Percentiles rank a stretch among this genome's conserved stretches.
Conservation (phyloP, 768 basidiomycete genomes). For the Kwoniella sp. region DNA sequence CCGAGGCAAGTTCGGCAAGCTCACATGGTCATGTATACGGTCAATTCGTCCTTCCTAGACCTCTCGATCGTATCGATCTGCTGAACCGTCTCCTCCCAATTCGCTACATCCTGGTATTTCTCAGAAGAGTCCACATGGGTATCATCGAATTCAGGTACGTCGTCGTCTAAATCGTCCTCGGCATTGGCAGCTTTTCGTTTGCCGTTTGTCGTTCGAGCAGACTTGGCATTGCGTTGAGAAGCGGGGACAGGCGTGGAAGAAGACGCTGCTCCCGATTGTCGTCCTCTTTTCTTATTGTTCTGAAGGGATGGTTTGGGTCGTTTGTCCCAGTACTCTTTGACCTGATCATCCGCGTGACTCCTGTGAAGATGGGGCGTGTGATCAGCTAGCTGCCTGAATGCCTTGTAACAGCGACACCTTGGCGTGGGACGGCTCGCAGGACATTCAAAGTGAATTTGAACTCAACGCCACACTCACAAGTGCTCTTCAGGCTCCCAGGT, state of each 20-base stretch:
- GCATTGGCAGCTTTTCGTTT: not conserved
- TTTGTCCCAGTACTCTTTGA: conserved; percentile 45
- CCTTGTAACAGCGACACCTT: too few relatives aligned
- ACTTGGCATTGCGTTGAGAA: conserved; percentile 24
- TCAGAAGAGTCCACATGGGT: conserved; percentile 43
- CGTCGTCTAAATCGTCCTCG: conserved; percentile 30
- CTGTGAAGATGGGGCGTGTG: not conserved
- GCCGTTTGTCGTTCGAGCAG: conserved; percentile 19
- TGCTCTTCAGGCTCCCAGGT: conserved; percentile 54
- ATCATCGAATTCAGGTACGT: conserved; percentile 25
- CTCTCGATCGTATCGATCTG: conserved; percentile 51
- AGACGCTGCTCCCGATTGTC: conserved; percentile 7
- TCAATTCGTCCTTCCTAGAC: conserved; percentile 28
- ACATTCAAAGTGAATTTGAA: too few relatives aligned
- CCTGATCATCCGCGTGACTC: conserved; percentile 40
- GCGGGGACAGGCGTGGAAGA: conserved; percentile 19
- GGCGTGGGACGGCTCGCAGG: too few relatives aligned
- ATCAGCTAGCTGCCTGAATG: not conserved
- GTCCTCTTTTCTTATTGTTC: conserved; percentile 22
- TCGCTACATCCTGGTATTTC: conserved; percentile 44
- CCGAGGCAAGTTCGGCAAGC: conserved; percentile 18
- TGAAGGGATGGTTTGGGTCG: conserved; percentile 34
- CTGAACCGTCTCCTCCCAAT: conserved; percentile 51
- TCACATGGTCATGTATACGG: conserved; percentile 53
- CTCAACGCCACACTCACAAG: conserved; percentile 52